Percentiles rank a stretch among this genome's conserved stretches.
phyloP scores from a whole-genome alignment of 306 rosid genomes.

The Pueraria montana region DNA sequence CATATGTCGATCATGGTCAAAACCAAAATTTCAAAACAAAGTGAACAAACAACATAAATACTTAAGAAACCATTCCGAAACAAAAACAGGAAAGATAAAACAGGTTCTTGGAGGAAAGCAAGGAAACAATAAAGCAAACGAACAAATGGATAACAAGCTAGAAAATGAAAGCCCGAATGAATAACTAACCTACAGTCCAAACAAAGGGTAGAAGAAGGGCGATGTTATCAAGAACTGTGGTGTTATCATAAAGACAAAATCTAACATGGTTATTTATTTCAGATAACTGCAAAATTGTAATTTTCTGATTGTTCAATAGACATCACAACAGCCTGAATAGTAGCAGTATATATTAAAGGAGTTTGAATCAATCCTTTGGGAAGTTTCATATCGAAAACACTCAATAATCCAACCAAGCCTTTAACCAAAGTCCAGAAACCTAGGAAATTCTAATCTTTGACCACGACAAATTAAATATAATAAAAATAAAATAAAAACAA shows the following conservation, averaged over 20 bases:
- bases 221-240: neutral
- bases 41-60: neutral
- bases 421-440: constrained; percentile 7
- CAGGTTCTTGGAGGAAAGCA: neutral
- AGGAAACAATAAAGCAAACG: neutral
- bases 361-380: neutral
- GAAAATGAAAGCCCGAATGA: neutral
- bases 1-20: neutral
- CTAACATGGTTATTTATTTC: neutral
- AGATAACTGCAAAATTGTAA: neutral
- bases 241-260: too few species aligned
- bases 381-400: neutral
- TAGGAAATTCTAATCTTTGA: neutral
- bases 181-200: neutral
- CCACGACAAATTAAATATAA: neutral
- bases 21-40: constrained; percentile 12
- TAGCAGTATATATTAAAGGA: neutral
- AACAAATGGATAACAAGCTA: neutral
- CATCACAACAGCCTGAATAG: neutral
- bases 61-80: constrained; percentile 6
- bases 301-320: neutral
- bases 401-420: constrained; percentile 17
- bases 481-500: neutral
- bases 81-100: neutral
- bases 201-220: neutral